phyloP scores from a whole-genome alignment of 2,329 filamentous ascomycete species.

The Aureobasidium musti region DNA sequence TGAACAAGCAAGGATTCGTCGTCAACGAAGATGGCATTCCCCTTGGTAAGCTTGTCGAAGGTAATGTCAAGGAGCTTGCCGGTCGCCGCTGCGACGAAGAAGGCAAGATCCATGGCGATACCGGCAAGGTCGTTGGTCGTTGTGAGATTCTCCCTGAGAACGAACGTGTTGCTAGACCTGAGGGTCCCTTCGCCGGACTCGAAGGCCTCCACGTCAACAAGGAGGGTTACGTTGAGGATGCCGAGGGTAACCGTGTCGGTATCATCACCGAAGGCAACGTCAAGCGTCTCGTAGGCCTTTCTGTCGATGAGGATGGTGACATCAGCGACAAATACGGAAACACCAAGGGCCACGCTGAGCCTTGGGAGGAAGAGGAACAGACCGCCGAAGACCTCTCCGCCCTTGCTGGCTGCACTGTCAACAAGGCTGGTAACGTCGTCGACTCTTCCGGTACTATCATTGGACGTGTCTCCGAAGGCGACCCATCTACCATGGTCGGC shows the following conservation, averaged over 20 bases:
- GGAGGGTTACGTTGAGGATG: constrained; percentile 72
- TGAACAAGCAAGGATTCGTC: constrained; percentile 62
- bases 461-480: constrained; percentile 60
- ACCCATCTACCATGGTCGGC: constrained; percentile 58
- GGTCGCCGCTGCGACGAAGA: constrained; percentile 59
- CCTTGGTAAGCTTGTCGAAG: constrained; percentile 58
- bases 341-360: constrained; percentile 61
- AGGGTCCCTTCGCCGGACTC: constrained; percentile 69
- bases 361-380: constrained; percentile 54
- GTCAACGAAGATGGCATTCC: constrained; percentile 57
- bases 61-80: constrained; percentile 58
- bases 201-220: constrained; percentile 66
- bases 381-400: constrained; percentile 57
- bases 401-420: constrained; percentile 63
- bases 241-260: constrained; percentile 76
- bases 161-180: constrained; percentile 58
- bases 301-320: constrained; percentile 80
- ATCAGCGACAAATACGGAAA: constrained; percentile 75
- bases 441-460: constrained; percentile 61
- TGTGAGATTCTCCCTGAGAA: constrained; percentile 60
- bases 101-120: constrained; percentile 58
- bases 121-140: constrained; percentile 58
- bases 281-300: constrained; percentile 70
- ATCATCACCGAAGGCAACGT: constrained; percentile 69
- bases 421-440: constrained; percentile 64